A percentile compares a stretch with the other conserved stretches of the same genome.
These are phyloP conservation scores for Alternaria solani DNA, from an alignment of 2,329 filamentous ascomycete species.

Conservation along the genomic window DNA sequence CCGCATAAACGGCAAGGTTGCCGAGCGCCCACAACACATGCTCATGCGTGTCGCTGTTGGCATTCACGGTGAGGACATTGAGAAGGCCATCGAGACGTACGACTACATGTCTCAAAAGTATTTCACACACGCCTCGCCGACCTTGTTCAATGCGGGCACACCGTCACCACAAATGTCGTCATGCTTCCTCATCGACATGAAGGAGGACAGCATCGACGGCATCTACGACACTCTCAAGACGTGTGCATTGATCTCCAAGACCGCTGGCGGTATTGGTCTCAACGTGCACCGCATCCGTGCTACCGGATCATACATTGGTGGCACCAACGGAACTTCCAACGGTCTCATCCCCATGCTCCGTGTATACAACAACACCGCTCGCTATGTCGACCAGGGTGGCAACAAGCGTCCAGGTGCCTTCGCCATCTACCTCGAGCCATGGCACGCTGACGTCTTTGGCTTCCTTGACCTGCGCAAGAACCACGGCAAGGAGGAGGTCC, in stretches of 20 bases:
- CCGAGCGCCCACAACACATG: conserved; percentile 98
- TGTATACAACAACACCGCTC: conserved; percentile 98
- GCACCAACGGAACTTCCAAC: conserved; percentile 98
- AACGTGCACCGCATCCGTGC: conserved; percentile 97
- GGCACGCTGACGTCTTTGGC: conserved; percentile 97
- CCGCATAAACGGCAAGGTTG: conserved; percentile 93
- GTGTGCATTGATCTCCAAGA: conserved; percentile 99
- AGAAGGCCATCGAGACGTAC: conserved; percentile 96
- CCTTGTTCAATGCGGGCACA: conserved; percentile 96
- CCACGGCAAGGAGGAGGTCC: conserved; percentile 97
- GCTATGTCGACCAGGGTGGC: conserved; percentile 98
- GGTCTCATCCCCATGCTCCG: conserved; percentile 97
- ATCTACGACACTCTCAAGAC: conserved; percentile 99
- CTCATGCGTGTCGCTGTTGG: conserved; percentile 99
- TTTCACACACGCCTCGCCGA: conserved; percentile 98
- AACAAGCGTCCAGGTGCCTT: conserved; percentile 99
- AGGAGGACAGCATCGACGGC: conserved; percentile 98
- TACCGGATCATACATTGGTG: conserved; percentile 96
- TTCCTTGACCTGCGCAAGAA: conserved; percentile 99
- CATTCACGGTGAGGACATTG: conserved; percentile 93
- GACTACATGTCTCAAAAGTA: conserved; percentile 98
- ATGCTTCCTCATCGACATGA: conserved; percentile 99
- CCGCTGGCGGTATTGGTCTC: conserved; percentile 95
- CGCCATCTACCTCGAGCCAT: conserved; percentile 98
- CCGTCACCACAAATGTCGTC: conserved; percentile 94